Conservation (phyloP, 345 rosid species). For the Xanthoceras sorbifolium region DNA sequence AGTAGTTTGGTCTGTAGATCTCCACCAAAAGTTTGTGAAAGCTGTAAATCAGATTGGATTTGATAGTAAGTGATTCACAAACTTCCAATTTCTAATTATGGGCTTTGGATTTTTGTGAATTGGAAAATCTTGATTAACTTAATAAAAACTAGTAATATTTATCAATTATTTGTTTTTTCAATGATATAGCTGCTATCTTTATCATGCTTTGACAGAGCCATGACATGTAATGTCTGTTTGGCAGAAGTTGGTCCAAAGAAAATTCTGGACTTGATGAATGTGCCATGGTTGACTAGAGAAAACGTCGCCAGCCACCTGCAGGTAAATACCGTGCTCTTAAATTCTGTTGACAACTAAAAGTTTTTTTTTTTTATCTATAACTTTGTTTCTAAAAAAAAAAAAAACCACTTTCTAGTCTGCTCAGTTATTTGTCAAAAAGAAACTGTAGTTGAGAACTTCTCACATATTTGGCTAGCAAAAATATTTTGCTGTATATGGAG, state of each 20-base stretch:
- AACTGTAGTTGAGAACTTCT: neutral
- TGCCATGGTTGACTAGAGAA: slow-evolving; percentile 93
- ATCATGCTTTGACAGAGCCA: slow-evolving; percentile 26
- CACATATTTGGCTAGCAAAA: neutral
- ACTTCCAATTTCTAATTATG: slow-evolving; percentile 16
- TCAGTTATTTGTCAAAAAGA: neutral
- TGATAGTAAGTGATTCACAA: slow-evolving; percentile 71
- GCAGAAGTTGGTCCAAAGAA: slow-evolving; percentile 98
- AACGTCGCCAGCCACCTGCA: slow-evolving; percentile 97
- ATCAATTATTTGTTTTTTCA: slow-evolving; percentile 17
- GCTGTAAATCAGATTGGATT: slow-evolving; percentile 92
- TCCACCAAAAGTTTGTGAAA: slow-evolving; percentile 95
- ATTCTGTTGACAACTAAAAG: neutral
- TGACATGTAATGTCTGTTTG: slow-evolving; percentile 44
- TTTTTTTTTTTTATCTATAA: neutral
- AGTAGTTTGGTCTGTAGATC: slow-evolving; percentile 90
- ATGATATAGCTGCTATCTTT: slow-evolving; percentile 30
- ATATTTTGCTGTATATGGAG: neutral
- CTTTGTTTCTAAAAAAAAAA: neutral
- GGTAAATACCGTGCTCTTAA: slow-evolving; percentile 41
- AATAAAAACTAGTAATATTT: slow-evolving; percentile 9
- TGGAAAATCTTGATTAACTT: neutral
- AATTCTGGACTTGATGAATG: slow-evolving; percentile 94
- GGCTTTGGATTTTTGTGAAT: slow-evolving; percentile 8
- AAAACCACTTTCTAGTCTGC: neutral